phyloP scores from a whole-genome alignment of 2,329 filamentous ascomycete species.

The Aureobasidium lini region DNA sequence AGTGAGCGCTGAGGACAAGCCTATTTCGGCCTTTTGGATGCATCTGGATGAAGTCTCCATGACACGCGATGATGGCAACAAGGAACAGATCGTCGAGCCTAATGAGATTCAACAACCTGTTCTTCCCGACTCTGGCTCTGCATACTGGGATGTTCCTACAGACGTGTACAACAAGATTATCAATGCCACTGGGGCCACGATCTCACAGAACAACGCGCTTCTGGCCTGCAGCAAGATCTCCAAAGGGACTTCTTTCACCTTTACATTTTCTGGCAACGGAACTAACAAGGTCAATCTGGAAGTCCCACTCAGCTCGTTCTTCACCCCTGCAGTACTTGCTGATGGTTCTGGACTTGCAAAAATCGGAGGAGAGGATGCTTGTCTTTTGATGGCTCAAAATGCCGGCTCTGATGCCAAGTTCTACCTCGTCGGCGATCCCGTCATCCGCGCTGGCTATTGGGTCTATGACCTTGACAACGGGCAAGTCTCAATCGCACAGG shows the following conservation, averaged over 20 bases:
- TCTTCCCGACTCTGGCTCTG: conserved; percentile 27
- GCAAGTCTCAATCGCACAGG: conserved; percentile 27
- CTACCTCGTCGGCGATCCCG: conserved; percentile 24
- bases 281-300: conserved; percentile 21
- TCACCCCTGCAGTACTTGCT: conserved; percentile 24
- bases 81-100: conserved; percentile 20
- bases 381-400: not conserved
- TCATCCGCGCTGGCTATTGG: conserved; percentile 28
- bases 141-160: conserved; percentile 22
- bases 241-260: conserved; percentile 20
- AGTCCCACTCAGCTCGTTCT: conserved; percentile 23
- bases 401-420: conserved; percentile 18
- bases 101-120: conserved; percentile 20
- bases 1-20: conserved; percentile 18
- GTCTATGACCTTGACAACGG: conserved; percentile 31
- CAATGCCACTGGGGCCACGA: conserved; percentile 20
- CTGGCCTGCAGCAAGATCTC: conserved; percentile 21
- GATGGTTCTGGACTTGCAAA: conserved; percentile 18
- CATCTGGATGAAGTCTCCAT: conserved; percentile 19
- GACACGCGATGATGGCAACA: conserved; percentile 18
- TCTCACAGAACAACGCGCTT: conserved; percentile 15
- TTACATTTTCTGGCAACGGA: conserved; percentile 21
- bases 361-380: conserved; percentile 16
- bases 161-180: conserved; percentile 21
- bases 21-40: conserved; percentile 17